Conservation (phyloP, 805 yeast genomes). For the Barnettozyma populi region DNA sequence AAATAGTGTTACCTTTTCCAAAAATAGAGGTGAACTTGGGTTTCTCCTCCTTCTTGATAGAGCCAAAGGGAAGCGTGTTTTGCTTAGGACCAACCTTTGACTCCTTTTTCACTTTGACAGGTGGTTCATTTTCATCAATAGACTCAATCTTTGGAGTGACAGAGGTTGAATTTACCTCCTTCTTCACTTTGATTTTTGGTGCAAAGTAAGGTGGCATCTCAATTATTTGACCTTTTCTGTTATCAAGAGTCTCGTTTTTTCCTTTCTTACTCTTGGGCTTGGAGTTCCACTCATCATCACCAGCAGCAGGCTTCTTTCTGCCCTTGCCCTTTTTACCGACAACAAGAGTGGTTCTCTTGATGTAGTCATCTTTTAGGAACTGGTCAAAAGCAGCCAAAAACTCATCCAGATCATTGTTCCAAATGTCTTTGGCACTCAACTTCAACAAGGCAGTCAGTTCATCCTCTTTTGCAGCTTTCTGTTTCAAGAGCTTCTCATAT, state of each 20-base stretch:
- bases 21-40: slow-evolving; percentile 31
- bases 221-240: slow-evolving; percentile 20
- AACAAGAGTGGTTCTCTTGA: slow-evolving; percentile 46
- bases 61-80: slow-evolving; percentile 3
- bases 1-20: slow-evolving; percentile 27
- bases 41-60: slow-evolving; percentile 16
- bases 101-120: background rate
- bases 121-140: background rate
- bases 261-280: slow-evolving; percentile 16
- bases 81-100: slow-evolving; percentile 1
- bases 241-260: slow-evolving; percentile 12
- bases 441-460: slow-evolving; percentile 64
- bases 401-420: slow-evolving; percentile 78
- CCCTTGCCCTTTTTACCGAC: slow-evolving; percentile 40
- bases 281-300: slow-evolving; percentile 20
- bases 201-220: slow-evolving; percentile 24
- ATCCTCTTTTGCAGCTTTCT: slow-evolving; percentile 63
- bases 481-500: slow-evolving; percentile 71
- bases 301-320: slow-evolving; percentile 27
- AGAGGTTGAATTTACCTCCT: slow-evolving; percentile 12
- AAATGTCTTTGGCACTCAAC: slow-evolving; percentile 58
- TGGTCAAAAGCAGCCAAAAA: slow-evolving; percentile 62
- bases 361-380: slow-evolving; percentile 62
- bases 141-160: slow-evolving; percentile 19
- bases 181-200: slow-evolving; percentile 19